Conservation (phyloP, 2,329 filamentous ascomycete genomes). For the Chrysosporium queenslandicum region DNA sequence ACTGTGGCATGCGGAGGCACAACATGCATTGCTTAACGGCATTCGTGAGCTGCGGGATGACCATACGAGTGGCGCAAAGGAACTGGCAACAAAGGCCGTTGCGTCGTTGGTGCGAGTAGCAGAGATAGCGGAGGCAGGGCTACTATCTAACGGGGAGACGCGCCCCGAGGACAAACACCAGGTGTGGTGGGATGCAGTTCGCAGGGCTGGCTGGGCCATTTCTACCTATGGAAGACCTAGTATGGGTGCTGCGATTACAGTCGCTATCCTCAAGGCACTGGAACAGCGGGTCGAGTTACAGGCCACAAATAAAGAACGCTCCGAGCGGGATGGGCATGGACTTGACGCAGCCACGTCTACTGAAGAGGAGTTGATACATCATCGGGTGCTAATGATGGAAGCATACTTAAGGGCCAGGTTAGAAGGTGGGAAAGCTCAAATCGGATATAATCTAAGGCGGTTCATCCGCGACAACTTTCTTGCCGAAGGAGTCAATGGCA, state of each 20-base stretch:
- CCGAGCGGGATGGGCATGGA: neutral
- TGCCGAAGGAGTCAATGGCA: conserved; percentile 9
- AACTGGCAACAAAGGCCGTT: conserved; percentile 48
- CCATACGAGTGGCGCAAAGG: conserved; percentile 49
- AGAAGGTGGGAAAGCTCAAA: conserved; percentile 2
- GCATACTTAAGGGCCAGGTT: conserved; percentile 20
- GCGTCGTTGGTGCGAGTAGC: conserved; percentile 42
- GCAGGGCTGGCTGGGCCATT: conserved; percentile 52
- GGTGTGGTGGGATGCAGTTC: conserved; percentile 48
- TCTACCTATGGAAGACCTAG: conserved; percentile 57
- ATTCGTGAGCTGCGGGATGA: conserved; percentile 46
- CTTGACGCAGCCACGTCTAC: neutral
- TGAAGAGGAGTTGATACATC: conserved; percentile 20
- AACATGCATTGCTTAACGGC: conserved; percentile 38
- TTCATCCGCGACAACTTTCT: conserved; percentile 12
- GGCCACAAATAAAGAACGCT: neutral
- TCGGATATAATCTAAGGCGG: conserved; percentile 23
- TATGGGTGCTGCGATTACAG: conserved; percentile 53
- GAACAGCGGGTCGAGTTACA: conserved; percentile 24
- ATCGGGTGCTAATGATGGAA: conserved; percentile 20
- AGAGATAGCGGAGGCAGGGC: conserved; percentile 23
- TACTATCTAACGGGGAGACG: too few species aligned
- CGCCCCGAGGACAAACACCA: conserved; percentile 23
- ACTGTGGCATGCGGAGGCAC: conserved; percentile 28
- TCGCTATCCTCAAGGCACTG: conserved; percentile 41